Percentiles rank a stretch among this genome's conserved stretches.
These are phyloP conservation scores for Murraya paniculata DNA, from an alignment of 345 rosid species.

Conservation along the genomic window DNA sequence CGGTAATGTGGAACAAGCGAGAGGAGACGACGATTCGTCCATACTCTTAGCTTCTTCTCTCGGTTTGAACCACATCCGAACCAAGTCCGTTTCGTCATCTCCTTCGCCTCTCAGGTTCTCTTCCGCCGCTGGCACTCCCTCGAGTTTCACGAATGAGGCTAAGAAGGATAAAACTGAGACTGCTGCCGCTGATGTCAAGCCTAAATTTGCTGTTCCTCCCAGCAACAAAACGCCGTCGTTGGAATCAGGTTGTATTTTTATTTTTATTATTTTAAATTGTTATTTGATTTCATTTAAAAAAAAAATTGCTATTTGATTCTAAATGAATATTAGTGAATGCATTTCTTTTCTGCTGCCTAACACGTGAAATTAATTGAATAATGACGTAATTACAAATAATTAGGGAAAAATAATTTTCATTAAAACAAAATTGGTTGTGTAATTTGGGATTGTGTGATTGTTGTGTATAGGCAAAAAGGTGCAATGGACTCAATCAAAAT, in stretches of 20 bases:
- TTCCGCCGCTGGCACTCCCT: conserved; percentile 34
- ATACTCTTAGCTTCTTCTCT: conserved; percentile 58
- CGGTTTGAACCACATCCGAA: conserved; percentile 74
- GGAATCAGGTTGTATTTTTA: conserved; percentile 6
- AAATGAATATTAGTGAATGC: not conserved
- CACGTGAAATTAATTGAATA: not conserved
- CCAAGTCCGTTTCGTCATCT: conserved; percentile 51
- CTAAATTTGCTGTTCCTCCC: conserved; percentile 1
- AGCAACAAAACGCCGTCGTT: not conserved
- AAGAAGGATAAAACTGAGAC: conserved; percentile 23
- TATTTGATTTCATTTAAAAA: no score
- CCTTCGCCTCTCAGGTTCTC: conserved; percentile 61
- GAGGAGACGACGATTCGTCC: conserved; percentile 24
- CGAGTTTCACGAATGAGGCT: conserved; percentile 12
- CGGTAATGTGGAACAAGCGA: not conserved
- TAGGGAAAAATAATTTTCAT: no score
- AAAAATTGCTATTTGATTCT: not conserved
- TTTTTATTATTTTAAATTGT: not conserved
- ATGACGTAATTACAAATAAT: not conserved
- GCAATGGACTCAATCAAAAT: conserved; percentile 65
- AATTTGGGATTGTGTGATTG: conserved; percentile 11
- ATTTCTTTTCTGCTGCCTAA: not conserved
- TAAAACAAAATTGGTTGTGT: not conserved
- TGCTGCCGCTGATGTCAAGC: not conserved
- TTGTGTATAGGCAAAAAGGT: conserved; percentile 51